Conservation (phyloP, 2,329 filamentous ascomycete species). For the Ophiostoma pallidulum region DNA sequence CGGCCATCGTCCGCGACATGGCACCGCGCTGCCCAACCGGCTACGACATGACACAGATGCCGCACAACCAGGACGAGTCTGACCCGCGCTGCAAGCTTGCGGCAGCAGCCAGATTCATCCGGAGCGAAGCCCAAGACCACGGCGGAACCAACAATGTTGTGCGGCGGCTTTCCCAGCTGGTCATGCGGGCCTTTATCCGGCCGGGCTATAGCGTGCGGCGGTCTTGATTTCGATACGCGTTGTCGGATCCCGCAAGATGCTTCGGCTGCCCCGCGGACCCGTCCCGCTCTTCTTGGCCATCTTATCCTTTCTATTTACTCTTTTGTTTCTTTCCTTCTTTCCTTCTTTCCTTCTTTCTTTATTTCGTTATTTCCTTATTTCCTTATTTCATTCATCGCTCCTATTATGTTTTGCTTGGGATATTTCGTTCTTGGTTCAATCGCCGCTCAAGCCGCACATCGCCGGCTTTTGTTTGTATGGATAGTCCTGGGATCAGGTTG, state of each 20-base stretch:
- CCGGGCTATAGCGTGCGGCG: constrained; percentile 38
- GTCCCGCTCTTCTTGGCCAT: no score
- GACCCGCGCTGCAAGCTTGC: constrained; percentile 57
- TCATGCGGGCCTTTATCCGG: constrained; percentile 48
- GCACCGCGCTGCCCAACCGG: constrained; percentile 48
- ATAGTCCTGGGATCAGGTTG: no score
- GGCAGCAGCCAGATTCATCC: constrained; percentile 61
- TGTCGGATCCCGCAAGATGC: no score
- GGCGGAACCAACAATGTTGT: constrained; percentile 69
- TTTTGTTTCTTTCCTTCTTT: neutral
- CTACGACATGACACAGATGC: constrained; percentile 33
- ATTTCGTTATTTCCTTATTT: neutral
- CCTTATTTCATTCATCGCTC: neutral
- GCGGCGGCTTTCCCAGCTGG: constrained; percentile 60
- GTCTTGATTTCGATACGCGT: no score
- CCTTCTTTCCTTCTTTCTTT: neutral
- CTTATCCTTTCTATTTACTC: neutral
- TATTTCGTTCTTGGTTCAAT: no score
- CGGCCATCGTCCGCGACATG: constrained; percentile 69
- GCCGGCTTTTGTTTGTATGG: no score
- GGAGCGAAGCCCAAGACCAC: constrained; percentile 50
- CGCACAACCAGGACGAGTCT: constrained; percentile 54
- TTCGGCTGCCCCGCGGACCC: no score
- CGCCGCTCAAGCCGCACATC: no score
- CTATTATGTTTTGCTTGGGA: no score